Evolutionary conservation across 2,329 filamentous ascomycete species (phyloP).

Genomic region (Pseudocercospora fuligena): DNA sequence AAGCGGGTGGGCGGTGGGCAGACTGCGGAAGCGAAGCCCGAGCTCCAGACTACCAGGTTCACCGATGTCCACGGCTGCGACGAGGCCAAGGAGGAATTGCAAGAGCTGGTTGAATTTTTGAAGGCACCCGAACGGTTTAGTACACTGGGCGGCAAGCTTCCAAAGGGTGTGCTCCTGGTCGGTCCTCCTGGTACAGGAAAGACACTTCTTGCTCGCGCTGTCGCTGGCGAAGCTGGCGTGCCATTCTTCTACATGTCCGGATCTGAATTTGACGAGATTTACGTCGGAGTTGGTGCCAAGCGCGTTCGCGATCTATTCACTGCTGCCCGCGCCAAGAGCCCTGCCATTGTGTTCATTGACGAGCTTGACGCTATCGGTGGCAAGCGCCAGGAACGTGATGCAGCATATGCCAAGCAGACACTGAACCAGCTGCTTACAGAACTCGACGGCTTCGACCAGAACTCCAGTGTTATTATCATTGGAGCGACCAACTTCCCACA

Average conservation of each 20-base stretch:
- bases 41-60: slow-evolving; percentile 90
- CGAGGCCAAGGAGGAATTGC: slow-evolving; percentile 96
- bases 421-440: slow-evolving; percentile 97
- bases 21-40: slow-evolving; percentile 85
- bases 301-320: slow-evolving; percentile 91
- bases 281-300: slow-evolving; percentile 95
- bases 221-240: slow-evolving; percentile 94
- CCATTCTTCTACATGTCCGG: slow-evolving; percentile 99
- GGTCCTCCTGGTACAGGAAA: slow-evolving; percentile 97
- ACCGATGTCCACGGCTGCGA: slow-evolving; percentile 95
- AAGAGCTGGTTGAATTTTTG: slow-evolving; percentile 95
- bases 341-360: slow-evolving; percentile 94
- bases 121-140: slow-evolving; percentile 93
- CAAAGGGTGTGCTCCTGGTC: slow-evolving; percentile 93
- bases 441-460: slow-evolving; percentile 94
- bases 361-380: slow-evolving; percentile 93
- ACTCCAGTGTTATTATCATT: slow-evolving; percentile 91
- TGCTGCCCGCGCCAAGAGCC: slow-evolving; percentile 81
- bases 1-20: slow-evolving; percentile 75
- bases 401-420: slow-evolving; percentile 95
- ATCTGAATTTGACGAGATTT: slow-evolving; percentile 97
- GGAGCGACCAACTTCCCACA: slow-evolving; percentile 96
- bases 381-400: slow-evolving; percentile 89
- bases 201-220: slow-evolving; percentile 90
- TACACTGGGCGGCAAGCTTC: slow-evolving; percentile 91